Evolutionary conservation across 1,284 basidiomycete genomes (phyloP).

Genomic region (Malassezia slooffiae): DNA sequence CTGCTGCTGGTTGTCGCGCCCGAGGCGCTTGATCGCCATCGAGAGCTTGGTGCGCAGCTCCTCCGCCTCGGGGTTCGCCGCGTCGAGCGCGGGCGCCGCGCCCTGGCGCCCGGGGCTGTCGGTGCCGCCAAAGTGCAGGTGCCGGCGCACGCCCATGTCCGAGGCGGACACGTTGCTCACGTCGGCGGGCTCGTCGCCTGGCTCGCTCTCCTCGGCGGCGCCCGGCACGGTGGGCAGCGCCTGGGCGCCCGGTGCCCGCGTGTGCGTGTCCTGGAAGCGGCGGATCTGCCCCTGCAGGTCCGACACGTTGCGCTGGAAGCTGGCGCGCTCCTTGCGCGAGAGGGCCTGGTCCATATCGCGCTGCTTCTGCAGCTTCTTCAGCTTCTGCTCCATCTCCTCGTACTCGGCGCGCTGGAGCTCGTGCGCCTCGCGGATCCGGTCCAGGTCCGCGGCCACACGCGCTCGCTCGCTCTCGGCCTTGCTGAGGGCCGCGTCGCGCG

Average conservation of each 20-base stretch:
- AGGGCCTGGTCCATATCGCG: slow-evolving; percentile 85
- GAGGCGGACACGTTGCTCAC: no score
- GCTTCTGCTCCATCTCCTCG: slow-evolving; percentile 59
- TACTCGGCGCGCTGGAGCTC: slow-evolving; percentile 78
- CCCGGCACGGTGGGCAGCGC: no score
- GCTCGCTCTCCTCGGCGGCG: no score
- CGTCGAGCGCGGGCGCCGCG: slow-evolving; percentile 21
- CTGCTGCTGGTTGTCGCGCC: slow-evolving; percentile 36
- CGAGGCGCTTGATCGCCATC: slow-evolving; percentile 34
- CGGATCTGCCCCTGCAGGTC: slow-evolving; percentile 70
- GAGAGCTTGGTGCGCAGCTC: slow-evolving; percentile 36
- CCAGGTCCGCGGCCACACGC: slow-evolving; percentile 64
- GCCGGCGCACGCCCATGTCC: no score
- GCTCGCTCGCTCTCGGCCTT: slow-evolving; percentile 73
- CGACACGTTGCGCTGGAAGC: slow-evolving; percentile 76
- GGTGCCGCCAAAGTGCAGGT: no score
- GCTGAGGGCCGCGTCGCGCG: slow-evolving; percentile 58
- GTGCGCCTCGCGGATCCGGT: slow-evolving; percentile 61
- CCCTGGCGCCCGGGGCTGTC: no score
- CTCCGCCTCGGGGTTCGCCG: slow-evolving; percentile 24
- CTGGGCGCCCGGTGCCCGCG: no score
- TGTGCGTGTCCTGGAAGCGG: slow-evolving; percentile 22
- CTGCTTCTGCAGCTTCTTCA: slow-evolving; percentile 70
- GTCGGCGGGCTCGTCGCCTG: no score
- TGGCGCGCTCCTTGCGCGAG: slow-evolving; percentile 72